phyloP scores from a whole-genome alignment of 371 early-diverging fungal species.

The Choanephora cucurbitarum region DNA sequence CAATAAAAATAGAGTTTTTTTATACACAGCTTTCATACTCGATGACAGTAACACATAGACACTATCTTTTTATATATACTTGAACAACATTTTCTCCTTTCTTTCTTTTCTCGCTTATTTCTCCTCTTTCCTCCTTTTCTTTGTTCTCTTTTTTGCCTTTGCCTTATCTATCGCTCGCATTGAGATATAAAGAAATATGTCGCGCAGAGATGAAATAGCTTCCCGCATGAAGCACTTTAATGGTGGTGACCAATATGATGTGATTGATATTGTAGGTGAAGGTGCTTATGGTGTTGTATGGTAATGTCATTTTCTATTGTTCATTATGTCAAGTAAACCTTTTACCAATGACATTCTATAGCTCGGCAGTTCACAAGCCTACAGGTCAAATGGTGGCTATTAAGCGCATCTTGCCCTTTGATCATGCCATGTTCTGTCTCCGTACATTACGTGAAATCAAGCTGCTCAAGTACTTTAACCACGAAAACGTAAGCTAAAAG shows the following conservation, averaged over 20 bases:
- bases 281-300: slow-evolving; percentile 72
- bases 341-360: slow-evolving; percentile 29
- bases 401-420: slow-evolving; percentile 89
- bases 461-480: slow-evolving; percentile 85
- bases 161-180: no score
- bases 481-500: slow-evolving; percentile 66
- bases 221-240: slow-evolving; percentile 58
- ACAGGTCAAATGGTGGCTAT: slow-evolving; percentile 92
- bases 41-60: no score
- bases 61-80: no score
- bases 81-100: no score
- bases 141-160: no score
- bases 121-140: no score
- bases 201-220: slow-evolving; percentile 40
- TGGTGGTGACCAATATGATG: slow-evolving; percentile 62
- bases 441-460: slow-evolving; percentile 90
- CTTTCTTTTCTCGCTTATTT: no score
- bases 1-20: no score
- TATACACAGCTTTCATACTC: no score
- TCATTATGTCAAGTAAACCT: neutral
- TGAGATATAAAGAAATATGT: slow-evolving; percentile 4
- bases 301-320: slow-evolving; percentile 29
- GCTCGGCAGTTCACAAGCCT: slow-evolving; percentile 80
- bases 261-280: slow-evolving; percentile 62
- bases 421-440: slow-evolving; percentile 87